phyloP scores from a whole-genome alignment of 805 yeast genomes.

The Kodamaea kaohsiungensis region DNA sequence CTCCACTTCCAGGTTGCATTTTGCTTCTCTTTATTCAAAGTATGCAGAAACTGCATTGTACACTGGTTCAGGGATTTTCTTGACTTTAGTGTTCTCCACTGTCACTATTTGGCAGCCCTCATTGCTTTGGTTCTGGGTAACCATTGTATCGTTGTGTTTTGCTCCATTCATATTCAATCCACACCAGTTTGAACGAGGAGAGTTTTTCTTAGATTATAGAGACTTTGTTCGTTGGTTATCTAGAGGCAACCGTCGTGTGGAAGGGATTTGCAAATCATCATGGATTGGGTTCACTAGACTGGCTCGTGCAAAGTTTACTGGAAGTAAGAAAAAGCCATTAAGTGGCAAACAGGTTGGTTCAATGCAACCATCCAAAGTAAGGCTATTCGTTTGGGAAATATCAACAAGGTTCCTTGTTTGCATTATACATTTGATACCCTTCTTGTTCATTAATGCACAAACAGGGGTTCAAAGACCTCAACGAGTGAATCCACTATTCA shows the following conservation, averaged over 20 bases:
- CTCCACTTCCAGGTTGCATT: slow-evolving; percentile 80
- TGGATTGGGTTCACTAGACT: slow-evolving; percentile 69
- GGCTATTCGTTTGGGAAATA: neutral
- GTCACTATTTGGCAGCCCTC: slow-evolving; percentile 81
- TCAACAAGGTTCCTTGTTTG: neutral
- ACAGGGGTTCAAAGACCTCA: slow-evolving; percentile 60
- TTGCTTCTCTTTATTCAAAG: slow-evolving; percentile 68
- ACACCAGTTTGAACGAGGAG: slow-evolving; percentile 50
- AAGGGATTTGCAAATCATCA: slow-evolving; percentile 59
- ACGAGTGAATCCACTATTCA: slow-evolving; percentile 52
- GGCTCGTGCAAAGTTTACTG: slow-evolving; percentile 25
- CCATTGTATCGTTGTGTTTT: slow-evolving; percentile 44
- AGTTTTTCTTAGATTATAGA: slow-evolving; percentile 51
- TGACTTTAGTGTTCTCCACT: slow-evolving; percentile 74
- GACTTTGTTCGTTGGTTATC: slow-evolving; percentile 53
- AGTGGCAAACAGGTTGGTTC: neutral
- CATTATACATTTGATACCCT: slow-evolving; percentile 51
- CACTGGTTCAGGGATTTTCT: slow-evolving; percentile 67
- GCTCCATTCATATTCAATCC: slow-evolving; percentile 58
- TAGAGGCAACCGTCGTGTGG: slow-evolving; percentile 50
- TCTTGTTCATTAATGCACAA: slow-evolving; percentile 80
- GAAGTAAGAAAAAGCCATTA: slow-evolving; percentile 18
- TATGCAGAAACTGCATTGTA: slow-evolving; percentile 79
- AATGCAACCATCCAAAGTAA: neutral
- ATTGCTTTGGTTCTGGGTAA: slow-evolving; percentile 59